Percentiles rank a stretch among this genome's conserved stretches.
These are phyloP conservation scores for Pythium chondricola DNA, from an alignment of 352 stramenopile genomes.

Conservation along the genomic window DNA sequence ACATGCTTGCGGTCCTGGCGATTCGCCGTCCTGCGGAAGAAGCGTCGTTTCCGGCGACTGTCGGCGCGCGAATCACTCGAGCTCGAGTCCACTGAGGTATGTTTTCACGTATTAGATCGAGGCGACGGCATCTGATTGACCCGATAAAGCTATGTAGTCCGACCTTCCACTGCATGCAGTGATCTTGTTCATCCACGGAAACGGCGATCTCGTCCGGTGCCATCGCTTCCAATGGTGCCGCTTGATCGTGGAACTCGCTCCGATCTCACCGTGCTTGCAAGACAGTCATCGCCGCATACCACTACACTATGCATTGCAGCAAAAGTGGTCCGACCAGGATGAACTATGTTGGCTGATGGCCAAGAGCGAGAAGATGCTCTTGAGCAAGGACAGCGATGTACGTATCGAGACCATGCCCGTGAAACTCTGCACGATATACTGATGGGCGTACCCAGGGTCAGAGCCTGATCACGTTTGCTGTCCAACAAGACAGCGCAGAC, in stretches of 20 bases:
- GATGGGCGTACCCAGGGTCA: no score
- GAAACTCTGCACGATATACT: no score
- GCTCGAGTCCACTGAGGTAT: slow-evolving; percentile 51
- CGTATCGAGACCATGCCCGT: no score
- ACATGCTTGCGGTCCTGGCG: slow-evolving; percentile 40
- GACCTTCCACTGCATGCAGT: slow-evolving; percentile 41
- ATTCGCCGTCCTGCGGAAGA: slow-evolving; percentile 28
- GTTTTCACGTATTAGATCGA: no score
- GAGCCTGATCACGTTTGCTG: slow-evolving; percentile 34
- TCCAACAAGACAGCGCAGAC: slow-evolving; percentile 31
- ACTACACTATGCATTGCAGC: slow-evolving; percentile 40
- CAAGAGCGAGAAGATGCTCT: slow-evolving; percentile 23
- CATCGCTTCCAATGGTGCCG: slow-evolving; percentile 29
- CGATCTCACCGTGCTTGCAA: no score
- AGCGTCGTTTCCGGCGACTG: slow-evolving; percentile 26
- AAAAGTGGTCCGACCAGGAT: slow-evolving; percentile 33
- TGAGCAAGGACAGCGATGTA: slow-evolving; percentile 43
- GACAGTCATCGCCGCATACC: slow-evolving; percentile 25
- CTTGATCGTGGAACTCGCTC: no score
- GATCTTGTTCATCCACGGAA: slow-evolving; percentile 5
- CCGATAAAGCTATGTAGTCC: slow-evolving; percentile 26
- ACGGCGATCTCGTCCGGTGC: not conserved
- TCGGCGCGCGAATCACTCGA: slow-evolving; percentile 26
- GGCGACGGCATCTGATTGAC: no score
- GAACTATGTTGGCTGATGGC: slow-evolving; percentile 50